A percentile compares a stretch with the other conserved stretches of the same genome.
Evolutionary conservation across 2,329 filamentous ascomycete genomes (phyloP).

Genomic region (Ophiostoma quercus): DNA sequence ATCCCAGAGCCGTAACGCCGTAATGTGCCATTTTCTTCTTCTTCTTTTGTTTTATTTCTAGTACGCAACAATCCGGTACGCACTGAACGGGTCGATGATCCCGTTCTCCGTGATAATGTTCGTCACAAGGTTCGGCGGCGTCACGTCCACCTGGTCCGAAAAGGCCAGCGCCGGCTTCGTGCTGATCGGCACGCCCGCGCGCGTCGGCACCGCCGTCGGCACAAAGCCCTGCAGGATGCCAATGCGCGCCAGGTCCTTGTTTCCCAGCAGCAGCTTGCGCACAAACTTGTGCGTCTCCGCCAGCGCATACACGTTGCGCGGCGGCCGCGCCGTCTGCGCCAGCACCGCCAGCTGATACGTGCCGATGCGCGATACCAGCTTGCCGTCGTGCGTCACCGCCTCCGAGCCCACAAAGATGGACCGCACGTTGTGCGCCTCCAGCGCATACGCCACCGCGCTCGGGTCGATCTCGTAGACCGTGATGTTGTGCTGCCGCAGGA

Average conservation of each 20-base stretch:
- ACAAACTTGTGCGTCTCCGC: constrained; percentile 97
- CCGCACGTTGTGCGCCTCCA: constrained; percentile 62
- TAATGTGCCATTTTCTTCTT: not conserved
- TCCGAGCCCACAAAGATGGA: constrained; percentile 66
- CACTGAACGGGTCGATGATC: constrained; percentile 38
- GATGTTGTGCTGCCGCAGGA: constrained; percentile 67
- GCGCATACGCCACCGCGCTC: constrained; percentile 70
- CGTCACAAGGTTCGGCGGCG: constrained; percentile 63
- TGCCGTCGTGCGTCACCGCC: constrained; percentile 89
- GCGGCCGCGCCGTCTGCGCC: constrained; percentile 54
- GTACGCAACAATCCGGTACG: constrained; percentile 26
- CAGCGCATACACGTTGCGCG: constrained; percentile 74
- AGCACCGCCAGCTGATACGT: constrained; percentile 80
- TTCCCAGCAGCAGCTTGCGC: constrained; percentile 73
- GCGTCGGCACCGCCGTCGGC: constrained; percentile 41
- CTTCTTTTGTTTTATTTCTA: constrained; percentile 15
- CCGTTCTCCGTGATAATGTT: constrained; percentile 73
- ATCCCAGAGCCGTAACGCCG: constrained; percentile 12
- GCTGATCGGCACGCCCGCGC: constrained; percentile 26
- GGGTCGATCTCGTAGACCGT: constrained; percentile 77
- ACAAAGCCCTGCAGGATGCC: constrained; percentile 72
- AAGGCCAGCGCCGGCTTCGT: constrained; percentile 35
- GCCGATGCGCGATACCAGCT: constrained; percentile 83
- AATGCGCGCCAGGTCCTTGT: constrained; percentile 59
- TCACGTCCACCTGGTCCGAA: constrained; percentile 63